Evolutionary conservation across 2,329 filamentous ascomycete species (phyloP).

Genomic region (Fusarium subglutinans): DNA sequence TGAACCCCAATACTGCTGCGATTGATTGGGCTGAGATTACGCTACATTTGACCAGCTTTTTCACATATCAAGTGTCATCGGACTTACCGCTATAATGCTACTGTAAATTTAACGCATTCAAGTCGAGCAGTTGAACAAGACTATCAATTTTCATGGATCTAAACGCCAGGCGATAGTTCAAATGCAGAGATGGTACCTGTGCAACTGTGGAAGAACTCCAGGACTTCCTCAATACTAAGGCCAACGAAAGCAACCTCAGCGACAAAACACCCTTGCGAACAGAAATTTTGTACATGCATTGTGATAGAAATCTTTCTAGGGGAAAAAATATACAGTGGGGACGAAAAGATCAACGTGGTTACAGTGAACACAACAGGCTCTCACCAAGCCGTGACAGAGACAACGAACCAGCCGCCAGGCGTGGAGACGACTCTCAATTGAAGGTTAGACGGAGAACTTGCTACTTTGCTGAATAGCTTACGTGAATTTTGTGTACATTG

Average conservation of each 20-base stretch:
- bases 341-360: background rate
- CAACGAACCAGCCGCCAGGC: background rate
- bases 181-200: background rate
- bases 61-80: no score
- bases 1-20: rapidly evolving
- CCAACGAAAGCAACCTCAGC: rapidly evolving
- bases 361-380: background rate
- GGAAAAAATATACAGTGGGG: rapidly evolving
- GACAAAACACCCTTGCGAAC: background rate
- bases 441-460: rapidly evolving
- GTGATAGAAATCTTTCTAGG: rapidly evolving
- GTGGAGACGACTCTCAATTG: rapidly evolving
- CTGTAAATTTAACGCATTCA: rapidly evolving
- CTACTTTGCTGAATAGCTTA: no score
- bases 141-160: rapidly evolving
- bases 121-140: no score
- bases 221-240: background rate
- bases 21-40: no score
- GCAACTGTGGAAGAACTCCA: background rate
- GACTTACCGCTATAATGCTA: rapidly evolving
- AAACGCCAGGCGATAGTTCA: background rate
- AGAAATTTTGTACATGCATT: rapidly evolving
- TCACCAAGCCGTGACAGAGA: background rate
- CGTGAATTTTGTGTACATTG: rapidly evolving
- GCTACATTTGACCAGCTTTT: no score